These are phyloP conservation scores for Exophiala sideris DNA, from an alignment of 2,329 filamentous ascomycete species.

Conservation along the genomic window DNA sequence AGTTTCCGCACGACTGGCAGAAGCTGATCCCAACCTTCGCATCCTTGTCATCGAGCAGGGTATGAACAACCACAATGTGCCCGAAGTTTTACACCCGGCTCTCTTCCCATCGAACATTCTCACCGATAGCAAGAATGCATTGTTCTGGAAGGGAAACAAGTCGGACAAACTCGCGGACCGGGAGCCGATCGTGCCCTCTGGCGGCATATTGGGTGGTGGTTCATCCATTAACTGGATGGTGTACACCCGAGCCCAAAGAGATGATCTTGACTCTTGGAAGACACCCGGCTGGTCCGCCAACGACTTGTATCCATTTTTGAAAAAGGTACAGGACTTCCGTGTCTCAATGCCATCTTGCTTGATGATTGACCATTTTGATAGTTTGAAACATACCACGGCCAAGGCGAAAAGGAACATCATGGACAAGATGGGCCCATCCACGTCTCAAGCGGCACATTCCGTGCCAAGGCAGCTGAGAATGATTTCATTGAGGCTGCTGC, in stretches of 20 bases:
- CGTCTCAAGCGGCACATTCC: conserved; percentile 51
- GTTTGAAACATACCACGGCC: conserved; percentile 56
- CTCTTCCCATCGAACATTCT: conserved; percentile 49
- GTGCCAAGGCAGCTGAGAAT: conserved; percentile 40
- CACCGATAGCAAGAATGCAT: conserved; percentile 48
- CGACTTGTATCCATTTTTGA: conserved; percentile 52
- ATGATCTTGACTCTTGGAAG: conserved; percentile 50
- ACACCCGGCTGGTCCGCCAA: conserved; percentile 51
- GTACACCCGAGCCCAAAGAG: conserved; percentile 38
- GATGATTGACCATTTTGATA: background rate
- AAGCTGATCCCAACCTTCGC: conserved; percentile 48
- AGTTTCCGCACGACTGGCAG: conserved; percentile 50
- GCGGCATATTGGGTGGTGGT: conserved; percentile 60
- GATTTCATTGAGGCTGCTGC: conserved; percentile 51
- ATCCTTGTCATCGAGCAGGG: conserved; percentile 56
- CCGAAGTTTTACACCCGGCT: conserved; percentile 51
- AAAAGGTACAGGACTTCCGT: conserved; percentile 41
- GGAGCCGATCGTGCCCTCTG: conserved; percentile 39
- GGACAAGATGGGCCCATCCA: conserved; percentile 56
- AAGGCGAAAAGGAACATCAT: conserved; percentile 46
- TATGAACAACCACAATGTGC: conserved; percentile 51
- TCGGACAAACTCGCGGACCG: conserved; percentile 34
- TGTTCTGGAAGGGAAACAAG: conserved; percentile 52
- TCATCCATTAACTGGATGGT: conserved; percentile 60
- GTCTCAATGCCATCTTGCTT: too few species aligned